Conservation (phyloP, 2,329 filamentous ascomycete genomes). For the Exophiala alcalophila region DNA sequence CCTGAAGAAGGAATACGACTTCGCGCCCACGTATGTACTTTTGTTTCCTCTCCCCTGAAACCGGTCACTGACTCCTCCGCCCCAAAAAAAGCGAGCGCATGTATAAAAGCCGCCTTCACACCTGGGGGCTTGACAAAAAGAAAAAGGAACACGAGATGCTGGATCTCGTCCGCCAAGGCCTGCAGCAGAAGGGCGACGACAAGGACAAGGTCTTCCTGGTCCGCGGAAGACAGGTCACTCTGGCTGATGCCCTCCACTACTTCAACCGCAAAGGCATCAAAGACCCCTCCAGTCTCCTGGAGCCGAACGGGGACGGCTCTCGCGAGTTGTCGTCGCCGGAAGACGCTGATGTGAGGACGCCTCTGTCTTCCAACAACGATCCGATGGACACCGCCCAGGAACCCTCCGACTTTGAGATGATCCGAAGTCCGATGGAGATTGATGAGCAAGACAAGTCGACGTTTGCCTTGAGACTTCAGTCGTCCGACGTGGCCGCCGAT, state of each 20-base stretch:
- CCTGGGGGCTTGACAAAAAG: constrained; percentile 31
- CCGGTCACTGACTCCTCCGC: constrained; percentile 6
- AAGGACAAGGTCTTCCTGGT: constrained; percentile 31
- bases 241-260: constrained; percentile 31
- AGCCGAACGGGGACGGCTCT: constrained; percentile 11
- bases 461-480: constrained; percentile 12
- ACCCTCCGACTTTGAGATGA: constrained; percentile 24
- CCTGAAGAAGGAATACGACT: constrained; percentile 29
- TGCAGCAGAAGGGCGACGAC: constrained; percentile 28
- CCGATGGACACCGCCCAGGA: constrained; percentile 16
- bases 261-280: constrained; percentile 33
- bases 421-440: constrained; percentile 19
- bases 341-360: constrained; percentile 26
- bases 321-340: constrained; percentile 29
- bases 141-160: constrained; percentile 33
- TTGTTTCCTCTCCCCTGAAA: constrained; percentile 1
- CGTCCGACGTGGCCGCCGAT: constrained; percentile 22
- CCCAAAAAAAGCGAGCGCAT: constrained; percentile 29
- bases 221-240: constrained; percentile 28
- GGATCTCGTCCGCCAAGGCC: constrained; percentile 30
- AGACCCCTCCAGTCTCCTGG: constrained; percentile 29
- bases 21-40: constrained; percentile 29
- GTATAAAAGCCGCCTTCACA: constrained; percentile 31
- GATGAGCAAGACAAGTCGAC: constrained; percentile 13
- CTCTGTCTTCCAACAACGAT: constrained; percentile 26